phyloP scores from a whole-genome alignment of 2,329 filamentous ascomycete genomes.

The Aspergillus texensis region DNA sequence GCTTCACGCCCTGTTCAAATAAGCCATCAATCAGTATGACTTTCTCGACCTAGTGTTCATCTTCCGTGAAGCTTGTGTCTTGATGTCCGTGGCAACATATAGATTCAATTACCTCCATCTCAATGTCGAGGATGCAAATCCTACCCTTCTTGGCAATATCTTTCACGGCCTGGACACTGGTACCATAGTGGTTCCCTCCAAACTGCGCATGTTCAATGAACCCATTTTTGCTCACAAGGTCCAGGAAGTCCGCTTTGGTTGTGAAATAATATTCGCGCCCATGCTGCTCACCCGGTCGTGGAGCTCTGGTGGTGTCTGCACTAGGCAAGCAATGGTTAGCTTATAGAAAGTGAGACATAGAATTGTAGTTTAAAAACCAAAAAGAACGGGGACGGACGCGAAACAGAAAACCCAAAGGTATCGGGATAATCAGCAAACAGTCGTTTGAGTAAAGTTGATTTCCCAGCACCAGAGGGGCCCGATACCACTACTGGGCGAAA shows the following conservation, averaged over 20 bases:
- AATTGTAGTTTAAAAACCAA: neutral
- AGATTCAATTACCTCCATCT: conserved; percentile 76
- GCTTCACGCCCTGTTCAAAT: conserved; percentile 73
- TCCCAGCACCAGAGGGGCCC: conserved; percentile 46
- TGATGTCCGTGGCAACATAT: neutral
- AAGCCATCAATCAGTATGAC: conserved; percentile 10
- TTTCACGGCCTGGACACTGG: conserved; percentile 76
- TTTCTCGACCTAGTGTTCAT: neutral
- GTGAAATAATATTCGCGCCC: conserved; percentile 83
- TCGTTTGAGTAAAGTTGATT: conserved; percentile 46
- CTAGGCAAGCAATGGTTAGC: neutral
- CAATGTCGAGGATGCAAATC: conserved; percentile 87
- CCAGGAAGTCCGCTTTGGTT: conserved; percentile 66
- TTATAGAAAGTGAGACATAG: conserved; percentile 10
- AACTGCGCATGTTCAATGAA: conserved; percentile 91
- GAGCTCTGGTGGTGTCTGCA: conserved; percentile 75
- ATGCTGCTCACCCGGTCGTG: conserved; percentile 73
- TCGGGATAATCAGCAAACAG: conserved; percentile 46
- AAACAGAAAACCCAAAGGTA: conserved; percentile 47
- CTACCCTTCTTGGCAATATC: conserved; percentile 70
- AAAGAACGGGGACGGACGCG: conserved; percentile 30
- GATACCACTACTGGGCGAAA: conserved; percentile 46
- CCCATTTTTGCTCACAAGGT: conserved; percentile 66
- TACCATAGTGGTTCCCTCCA: conserved; percentile 84
- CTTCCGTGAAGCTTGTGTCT: neutral